Conservation (phyloP, 371 early-diverging fungal genomes). For the Mortierella polycephala region DNA sequence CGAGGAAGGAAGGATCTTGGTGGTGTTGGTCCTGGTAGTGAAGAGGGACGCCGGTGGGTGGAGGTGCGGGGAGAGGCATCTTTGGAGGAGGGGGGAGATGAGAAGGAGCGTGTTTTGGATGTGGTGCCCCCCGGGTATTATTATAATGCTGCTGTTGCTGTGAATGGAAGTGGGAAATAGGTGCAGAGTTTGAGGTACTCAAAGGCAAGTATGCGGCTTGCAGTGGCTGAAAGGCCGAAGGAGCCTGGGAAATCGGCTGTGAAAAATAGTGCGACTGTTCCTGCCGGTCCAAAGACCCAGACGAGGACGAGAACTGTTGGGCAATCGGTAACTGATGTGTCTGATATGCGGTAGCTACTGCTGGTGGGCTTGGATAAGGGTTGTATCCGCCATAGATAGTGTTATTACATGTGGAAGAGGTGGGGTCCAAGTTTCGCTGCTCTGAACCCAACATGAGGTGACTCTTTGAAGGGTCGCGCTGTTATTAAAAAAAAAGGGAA, state of each 20-base stretch:
- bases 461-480: slow-evolving; percentile 28
- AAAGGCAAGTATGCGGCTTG: slow-evolving; percentile 3
- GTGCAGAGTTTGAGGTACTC: no score
- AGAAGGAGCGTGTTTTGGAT: slow-evolving; percentile 4
- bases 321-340: not conserved
- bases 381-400: slow-evolving; percentile 7
- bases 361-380: slow-evolving; percentile 38
- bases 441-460: slow-evolving; percentile 5
- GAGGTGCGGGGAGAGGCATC: slow-evolving; percentile 15
- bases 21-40: slow-evolving; percentile 1
- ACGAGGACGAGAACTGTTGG: slow-evolving; percentile 9
- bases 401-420: no score
- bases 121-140: slow-evolving; percentile 2
- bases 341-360: not conserved
- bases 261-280: slow-evolving; percentile 14
- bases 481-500: no score
- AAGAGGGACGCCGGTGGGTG: slow-evolving; percentile 10
- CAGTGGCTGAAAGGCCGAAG: no score
- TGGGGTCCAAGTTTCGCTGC: no score
- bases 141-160: slow-evolving; percentile 5
- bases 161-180: no score
- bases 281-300: not conserved
- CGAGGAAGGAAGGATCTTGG: not conserved
- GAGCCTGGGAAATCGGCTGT: slow-evolving; percentile 16
- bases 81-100: slow-evolving; percentile 23